phyloP scores from a whole-genome alignment of 139 green algal genomes.

The Parachlorella kessleri region DNA sequence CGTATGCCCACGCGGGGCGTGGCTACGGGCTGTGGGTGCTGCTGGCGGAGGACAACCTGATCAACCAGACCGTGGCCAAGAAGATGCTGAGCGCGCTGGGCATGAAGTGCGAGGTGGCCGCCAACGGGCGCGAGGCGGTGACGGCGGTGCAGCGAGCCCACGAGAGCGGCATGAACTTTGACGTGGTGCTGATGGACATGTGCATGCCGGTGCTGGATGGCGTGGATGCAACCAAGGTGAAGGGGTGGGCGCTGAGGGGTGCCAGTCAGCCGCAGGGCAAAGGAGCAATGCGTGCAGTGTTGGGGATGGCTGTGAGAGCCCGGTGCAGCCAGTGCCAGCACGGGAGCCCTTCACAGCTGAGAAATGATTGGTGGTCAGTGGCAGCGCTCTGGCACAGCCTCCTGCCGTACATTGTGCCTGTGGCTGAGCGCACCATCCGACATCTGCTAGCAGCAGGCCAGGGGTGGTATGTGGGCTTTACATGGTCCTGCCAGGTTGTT shows the following conservation, averaged over 20 bases:
- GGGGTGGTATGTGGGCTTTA: too few relatives aligned
- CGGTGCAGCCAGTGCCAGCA: too few relatives aligned
- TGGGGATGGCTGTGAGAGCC: too few relatives aligned
- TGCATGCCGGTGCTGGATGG: constrained; percentile 92
- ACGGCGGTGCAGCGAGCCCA: constrained; percentile 38
- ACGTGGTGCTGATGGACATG: constrained; percentile 88
- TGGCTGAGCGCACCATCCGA: too few relatives aligned
- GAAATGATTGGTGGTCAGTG: too few relatives aligned
- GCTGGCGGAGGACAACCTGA: constrained; percentile 89
- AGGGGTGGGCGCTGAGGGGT: background rate
- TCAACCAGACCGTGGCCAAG: constrained; percentile 83
- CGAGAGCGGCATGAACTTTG: constrained; percentile 24
- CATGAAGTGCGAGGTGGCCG: constrained; percentile 44
- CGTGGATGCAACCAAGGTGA: constrained; percentile 72
- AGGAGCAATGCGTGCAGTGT: too few relatives aligned
- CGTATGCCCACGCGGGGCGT: background rate
- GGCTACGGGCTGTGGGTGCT: constrained; percentile 60
- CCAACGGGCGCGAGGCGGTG: constrained; percentile 70
- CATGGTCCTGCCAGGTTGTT: too few relatives aligned
- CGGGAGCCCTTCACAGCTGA: too few relatives aligned
- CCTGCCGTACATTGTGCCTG: too few relatives aligned
- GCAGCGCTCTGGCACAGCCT: too few relatives aligned
- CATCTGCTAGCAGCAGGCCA: too few relatives aligned
- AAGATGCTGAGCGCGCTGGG: constrained; percentile 77
- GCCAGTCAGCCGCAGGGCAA: background rate